Percentiles rank a stretch among this genome's conserved stretches.
Conservation (phyloP, 2,329 filamentous ascomycete species). For the Magnaporthales sp. region DNA sequence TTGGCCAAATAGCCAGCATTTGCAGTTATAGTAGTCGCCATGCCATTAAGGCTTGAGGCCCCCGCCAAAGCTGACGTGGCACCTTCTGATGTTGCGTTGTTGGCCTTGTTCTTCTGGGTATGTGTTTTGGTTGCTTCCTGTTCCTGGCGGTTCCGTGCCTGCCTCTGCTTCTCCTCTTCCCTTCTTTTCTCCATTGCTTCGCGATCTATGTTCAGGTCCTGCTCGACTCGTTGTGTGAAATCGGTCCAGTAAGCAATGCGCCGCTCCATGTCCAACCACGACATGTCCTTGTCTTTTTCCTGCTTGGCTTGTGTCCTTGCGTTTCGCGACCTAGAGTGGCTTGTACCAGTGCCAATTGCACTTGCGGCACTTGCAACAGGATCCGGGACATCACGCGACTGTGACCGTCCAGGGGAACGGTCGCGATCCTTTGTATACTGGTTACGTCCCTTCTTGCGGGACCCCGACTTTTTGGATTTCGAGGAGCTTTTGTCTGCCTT, state of each 20-base stretch:
- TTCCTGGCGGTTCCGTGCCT: neutral
- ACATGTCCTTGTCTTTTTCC: constrained; percentile 4
- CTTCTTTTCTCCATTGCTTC: constrained; percentile 1
- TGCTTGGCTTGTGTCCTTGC: constrained; percentile 3
- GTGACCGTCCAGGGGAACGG: constrained; percentile 44
- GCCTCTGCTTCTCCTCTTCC: neutral
- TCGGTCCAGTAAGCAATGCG: constrained; percentile 5
- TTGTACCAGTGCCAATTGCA: constrained; percentile 16
- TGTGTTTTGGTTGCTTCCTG: neutral
- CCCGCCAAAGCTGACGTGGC: neutral
- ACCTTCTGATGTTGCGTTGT: neutral
- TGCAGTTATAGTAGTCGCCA: neutral
- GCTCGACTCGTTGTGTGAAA: constrained; percentile 5
- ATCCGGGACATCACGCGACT: constrained; percentile 42
- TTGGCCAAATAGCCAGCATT: neutral
- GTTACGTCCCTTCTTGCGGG: constrained; percentile 65
- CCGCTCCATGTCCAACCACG: constrained; percentile 4
- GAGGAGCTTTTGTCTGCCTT: constrained; percentile 36
- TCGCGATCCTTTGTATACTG: constrained; percentile 77
- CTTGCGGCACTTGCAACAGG: neutral
- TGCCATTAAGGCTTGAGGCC: neutral
- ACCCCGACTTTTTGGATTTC: constrained; percentile 54
- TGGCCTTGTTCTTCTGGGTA: neutral
- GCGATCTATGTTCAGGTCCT: constrained; percentile 1
- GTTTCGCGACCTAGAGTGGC: constrained; percentile 36